Percentiles rank a stretch among this genome's conserved stretches.
Evolutionary conservation across 78 protist species (phyloP).

Genomic region (Cavenderia fasciculata): DNA sequence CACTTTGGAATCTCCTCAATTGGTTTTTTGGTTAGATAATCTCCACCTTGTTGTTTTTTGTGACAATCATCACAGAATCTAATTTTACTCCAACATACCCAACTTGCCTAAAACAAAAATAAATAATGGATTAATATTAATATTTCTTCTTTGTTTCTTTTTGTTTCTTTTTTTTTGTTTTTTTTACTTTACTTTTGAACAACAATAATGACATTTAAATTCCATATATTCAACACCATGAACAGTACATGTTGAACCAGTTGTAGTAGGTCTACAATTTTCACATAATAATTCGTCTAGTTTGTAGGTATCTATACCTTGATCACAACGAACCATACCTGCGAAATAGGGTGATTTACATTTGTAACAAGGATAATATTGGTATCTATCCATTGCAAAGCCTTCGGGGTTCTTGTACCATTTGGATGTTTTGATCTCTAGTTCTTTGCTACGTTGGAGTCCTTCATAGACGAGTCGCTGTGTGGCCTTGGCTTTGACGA

Average conservation of each 20-base stretch:
- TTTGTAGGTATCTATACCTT: slow-evolving; percentile 24
- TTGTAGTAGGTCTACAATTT: slow-evolving; percentile 13
- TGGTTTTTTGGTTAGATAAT: slow-evolving; percentile 39
- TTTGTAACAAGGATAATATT: slow-evolving; percentile 36
- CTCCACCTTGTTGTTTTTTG: slow-evolving; percentile 53
- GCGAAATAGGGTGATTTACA: slow-evolving; percentile 38
- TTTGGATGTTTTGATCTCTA: slow-evolving; percentile 32
- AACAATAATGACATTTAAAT: slow-evolving; percentile 66
- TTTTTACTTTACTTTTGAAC: slow-evolving; percentile 4
- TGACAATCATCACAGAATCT: slow-evolving; percentile 33
- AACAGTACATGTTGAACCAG: slow-evolving; percentile 28
- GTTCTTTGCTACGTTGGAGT: slow-evolving; percentile 10
- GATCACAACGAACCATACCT: slow-evolving; percentile 63
- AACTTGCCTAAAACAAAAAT: background rate
- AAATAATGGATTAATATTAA: too few relatives aligned
- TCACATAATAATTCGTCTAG: slow-evolving; percentile 47
- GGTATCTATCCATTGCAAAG: slow-evolving; percentile 42
- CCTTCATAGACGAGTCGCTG: slow-evolving; percentile 44
- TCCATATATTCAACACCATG: slow-evolving; percentile 50
- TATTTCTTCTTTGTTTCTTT: too few relatives aligned
- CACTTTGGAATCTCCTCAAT: slow-evolving; percentile 13
- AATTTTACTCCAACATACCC: slow-evolving; percentile 29
- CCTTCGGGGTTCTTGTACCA: slow-evolving; percentile 57
- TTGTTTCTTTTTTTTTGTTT: too few relatives aligned
- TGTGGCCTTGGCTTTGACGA: slow-evolving; percentile 34